Evolutionary conservation across 768 basidiomycete genomes (phyloP).

Genomic region (Cantharellus cinnabarinus): DNA sequence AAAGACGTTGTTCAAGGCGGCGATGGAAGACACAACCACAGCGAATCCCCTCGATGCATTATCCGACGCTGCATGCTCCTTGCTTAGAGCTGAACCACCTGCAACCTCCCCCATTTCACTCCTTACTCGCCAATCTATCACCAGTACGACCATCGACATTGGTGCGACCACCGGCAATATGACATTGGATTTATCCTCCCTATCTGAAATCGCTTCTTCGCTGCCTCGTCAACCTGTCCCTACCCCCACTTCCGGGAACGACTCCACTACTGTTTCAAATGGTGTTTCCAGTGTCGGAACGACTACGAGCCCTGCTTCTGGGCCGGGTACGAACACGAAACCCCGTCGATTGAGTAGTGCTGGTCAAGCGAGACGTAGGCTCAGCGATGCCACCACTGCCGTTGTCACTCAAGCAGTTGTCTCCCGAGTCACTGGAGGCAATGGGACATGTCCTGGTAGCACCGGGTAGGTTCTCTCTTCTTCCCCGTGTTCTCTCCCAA

Average conservation of each 20-base stretch:
- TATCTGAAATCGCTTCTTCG: slow-evolving; percentile 6
- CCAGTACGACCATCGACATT: too few relatives aligned
- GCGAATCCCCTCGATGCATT: too few relatives aligned
- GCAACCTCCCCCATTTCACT: too few relatives aligned
- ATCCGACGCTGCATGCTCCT: too few relatives aligned
- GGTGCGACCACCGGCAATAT: too few relatives aligned
- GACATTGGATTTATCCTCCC: neutral
- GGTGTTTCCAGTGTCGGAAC: too few relatives aligned
- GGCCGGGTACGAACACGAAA: neutral
- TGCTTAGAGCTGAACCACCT: too few relatives aligned
- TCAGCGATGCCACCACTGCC: slow-evolving; percentile 69
- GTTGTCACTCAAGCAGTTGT: slow-evolving; percentile 47
- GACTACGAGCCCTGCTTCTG: neutral
- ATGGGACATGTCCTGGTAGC: neutral
- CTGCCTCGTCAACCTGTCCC: slow-evolving; percentile 1
- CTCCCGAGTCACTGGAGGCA: neutral
- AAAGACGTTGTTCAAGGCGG: too few relatives aligned
- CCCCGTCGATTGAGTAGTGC: slow-evolving; percentile 44
- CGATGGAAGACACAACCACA: too few relatives aligned
- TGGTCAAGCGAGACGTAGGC: slow-evolving; percentile 44
- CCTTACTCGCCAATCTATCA: too few relatives aligned
- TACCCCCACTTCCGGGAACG: neutral
- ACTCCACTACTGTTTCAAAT: neutral
- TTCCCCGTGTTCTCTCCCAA: neutral
- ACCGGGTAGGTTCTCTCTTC: neutral